Base-by-base conservation (phyloP, 495 filamentous ascomycete species). In the Talaromyces stipitatus region DNA sequence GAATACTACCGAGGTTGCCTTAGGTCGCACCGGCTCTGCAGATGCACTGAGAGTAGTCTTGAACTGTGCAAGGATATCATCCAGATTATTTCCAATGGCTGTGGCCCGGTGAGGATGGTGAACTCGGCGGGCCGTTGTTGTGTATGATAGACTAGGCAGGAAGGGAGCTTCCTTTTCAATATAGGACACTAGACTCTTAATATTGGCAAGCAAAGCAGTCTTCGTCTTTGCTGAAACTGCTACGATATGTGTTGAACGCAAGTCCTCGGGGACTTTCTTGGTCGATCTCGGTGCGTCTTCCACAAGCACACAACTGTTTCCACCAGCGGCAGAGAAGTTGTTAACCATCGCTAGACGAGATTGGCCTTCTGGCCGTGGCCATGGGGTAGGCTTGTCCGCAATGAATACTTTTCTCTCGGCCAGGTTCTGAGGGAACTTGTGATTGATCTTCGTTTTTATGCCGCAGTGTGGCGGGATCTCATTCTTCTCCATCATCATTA, bases 401-500 rank as follows among this genome's bases (percentile, higher is more conserved):
- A 72, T 71, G 28, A 52, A 51, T 6, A 72, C 58, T 6, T 56
- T 53, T 24, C 89, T 85, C 54, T 90, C 78, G 0, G 70, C 69
- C 1, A 92, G 71, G 64, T 92, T 85, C 23, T 79, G 82, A 1
- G 90, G 89, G 74, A 92, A 92, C 27, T 81, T 86, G 72, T 86
- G 80, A 78, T 95, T 82, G 77, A 92, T 80, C 69, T 82, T 82
- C 8, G 76, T 82, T 74, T 94, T 92, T 75, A 92, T 92, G 18
- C 90, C 90, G 54, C 88, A 85, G 60, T 94, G 90, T 10, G 90
- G 87, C 2, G 90, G 90, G 46, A 97, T 95, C 28, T 75, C 77
- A 63, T 86, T 88, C 63, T 92, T 86, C 68, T 87, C 78, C 69
- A 96, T 72, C 91, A 96, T 96, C 71, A 95, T 67, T 45, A 96